Evolutionary conservation across 805 yeast species (phyloP).

Genomic region (Kuraishia capsulata): DNA sequence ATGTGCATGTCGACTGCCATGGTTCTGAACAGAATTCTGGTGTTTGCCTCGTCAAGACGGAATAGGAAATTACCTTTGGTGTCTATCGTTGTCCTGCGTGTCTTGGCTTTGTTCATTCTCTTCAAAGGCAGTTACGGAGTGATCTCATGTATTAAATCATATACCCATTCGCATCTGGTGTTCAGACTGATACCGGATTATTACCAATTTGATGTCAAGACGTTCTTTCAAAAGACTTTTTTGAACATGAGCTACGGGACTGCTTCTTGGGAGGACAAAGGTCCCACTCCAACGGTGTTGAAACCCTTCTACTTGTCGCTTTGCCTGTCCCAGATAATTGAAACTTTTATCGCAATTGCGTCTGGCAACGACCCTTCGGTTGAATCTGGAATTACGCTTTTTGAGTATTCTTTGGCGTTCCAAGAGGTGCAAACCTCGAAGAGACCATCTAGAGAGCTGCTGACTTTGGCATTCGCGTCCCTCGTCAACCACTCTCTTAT

Average conservation of each 20-base stretch:
- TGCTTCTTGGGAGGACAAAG: conserved; percentile 9
- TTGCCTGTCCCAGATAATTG: conserved; percentile 55
- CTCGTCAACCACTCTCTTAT: conserved; percentile 48
- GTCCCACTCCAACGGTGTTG: conserved; percentile 43
- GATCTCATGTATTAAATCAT: conserved; percentile 19
- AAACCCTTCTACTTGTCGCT: conserved; percentile 52
- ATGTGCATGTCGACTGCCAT: conserved; percentile 51
- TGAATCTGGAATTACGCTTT: conserved; percentile 62
- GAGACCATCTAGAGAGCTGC: conserved; percentile 44
- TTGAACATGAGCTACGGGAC: conserved; percentile 16
- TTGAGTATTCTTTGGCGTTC: conserved; percentile 69
- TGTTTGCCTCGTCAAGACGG: conserved; percentile 45
- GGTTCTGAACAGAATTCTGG: conserved; percentile 45
- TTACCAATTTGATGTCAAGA: conserved; percentile 13
- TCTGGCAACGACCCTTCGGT: conserved; percentile 47
- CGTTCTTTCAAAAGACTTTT: neutral
- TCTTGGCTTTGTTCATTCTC: conserved; percentile 25
- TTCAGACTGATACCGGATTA: conserved; percentile 6
- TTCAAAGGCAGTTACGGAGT: conserved; percentile 26
- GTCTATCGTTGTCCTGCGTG: conserved; percentile 25
- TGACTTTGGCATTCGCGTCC: conserved; percentile 45
- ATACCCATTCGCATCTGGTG: conserved; percentile 7
- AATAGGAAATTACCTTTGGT: conserved; percentile 23
- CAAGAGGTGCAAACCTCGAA: conserved; percentile 53
- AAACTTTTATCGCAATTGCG: conserved; percentile 53